Base-by-base conservation (phyloP, 2,329 filamentous ascomycete species). In the Drechslera avenae region DNA sequence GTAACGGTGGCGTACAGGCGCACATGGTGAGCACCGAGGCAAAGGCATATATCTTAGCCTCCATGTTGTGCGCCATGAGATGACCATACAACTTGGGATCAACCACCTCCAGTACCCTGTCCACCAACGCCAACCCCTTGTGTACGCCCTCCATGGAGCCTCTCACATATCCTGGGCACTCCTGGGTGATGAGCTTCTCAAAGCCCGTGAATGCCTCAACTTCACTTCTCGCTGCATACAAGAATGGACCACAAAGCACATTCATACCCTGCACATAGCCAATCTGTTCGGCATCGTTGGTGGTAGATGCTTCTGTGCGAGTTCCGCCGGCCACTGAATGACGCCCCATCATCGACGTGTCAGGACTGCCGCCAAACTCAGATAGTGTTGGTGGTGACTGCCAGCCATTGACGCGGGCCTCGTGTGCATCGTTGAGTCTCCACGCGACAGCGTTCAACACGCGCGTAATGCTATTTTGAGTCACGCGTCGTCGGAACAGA, bases 251-350 rank as follows among this genome's bases (percentile, higher is more conserved):
- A 8, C 92, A 93, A 13, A 99, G 83, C 33, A 99, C 94, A 71
- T 99, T 99, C 93, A 99, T 97, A 60, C 94, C 94, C 75, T 99
- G 94, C 2, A 99, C 93, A 66, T 99, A 99, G 33, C 90, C 92
- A 26, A 91, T 90, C 9, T 90, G 83, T 85, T 59, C 87, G 82
- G 54, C 85, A 81, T 66, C 71, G 39, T 68, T 70, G 5, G 67
- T 68, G 17, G 64, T 69, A 18, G 66, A 67, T 2, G 68, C 62
- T n/a, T 66, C 73, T 34, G 58, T 72, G 56, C 60, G 58, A 13
- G 57, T 62, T 52, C 62, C 59, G 2, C 52, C 57, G 32, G 63
- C 68, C 33, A 68, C 50, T 3, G 67, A 70, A 43, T 64, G 74
- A 65, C 55, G 69, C 54, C 64, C 67, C 59, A 69, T 52, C 40